Conservation (phyloP, 2,329 filamentous ascomycete genomes). For the Aspergillus uvarum region DNA sequence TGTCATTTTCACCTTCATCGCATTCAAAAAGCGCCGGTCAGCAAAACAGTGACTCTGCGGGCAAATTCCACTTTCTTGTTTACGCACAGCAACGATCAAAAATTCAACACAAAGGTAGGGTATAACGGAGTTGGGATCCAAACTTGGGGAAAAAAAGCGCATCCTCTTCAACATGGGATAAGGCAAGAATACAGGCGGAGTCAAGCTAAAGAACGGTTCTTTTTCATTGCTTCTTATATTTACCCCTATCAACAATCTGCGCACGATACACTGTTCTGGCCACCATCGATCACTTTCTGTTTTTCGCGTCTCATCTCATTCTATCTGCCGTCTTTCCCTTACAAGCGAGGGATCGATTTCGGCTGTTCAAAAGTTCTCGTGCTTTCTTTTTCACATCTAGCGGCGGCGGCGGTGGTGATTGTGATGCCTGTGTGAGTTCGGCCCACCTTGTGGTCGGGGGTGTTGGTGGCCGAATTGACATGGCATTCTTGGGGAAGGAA, state of each 20-base stretch:
- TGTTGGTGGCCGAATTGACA: too few relatives aligned
- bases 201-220: neutral
- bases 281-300: neutral
- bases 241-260: neutral
- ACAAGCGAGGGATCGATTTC: neutral
- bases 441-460: too few relatives aligned
- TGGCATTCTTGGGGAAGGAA: too few relatives aligned
- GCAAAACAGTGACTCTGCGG: constrained; percentile 12
- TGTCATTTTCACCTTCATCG: neutral
- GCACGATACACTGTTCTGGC: neutral
- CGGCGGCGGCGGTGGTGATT: too few relatives aligned
- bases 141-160: constrained; percentile 14
- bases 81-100: neutral
- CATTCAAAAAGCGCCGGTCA: neutral
- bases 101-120: neutral
- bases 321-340: neutral
- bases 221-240: constrained; percentile 7
- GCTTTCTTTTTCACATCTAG: too few relatives aligned
- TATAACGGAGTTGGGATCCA: constrained; percentile 24
- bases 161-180: constrained; percentile 33
- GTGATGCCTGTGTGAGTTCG: too few relatives aligned
- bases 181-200: constrained; percentile 14
- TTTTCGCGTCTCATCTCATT: neutral
- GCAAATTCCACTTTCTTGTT: neutral
- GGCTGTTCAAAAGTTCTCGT: neutral